Base-by-base conservation (phyloP, 179 eudicot species). In the Beta corolliflora region DNA sequence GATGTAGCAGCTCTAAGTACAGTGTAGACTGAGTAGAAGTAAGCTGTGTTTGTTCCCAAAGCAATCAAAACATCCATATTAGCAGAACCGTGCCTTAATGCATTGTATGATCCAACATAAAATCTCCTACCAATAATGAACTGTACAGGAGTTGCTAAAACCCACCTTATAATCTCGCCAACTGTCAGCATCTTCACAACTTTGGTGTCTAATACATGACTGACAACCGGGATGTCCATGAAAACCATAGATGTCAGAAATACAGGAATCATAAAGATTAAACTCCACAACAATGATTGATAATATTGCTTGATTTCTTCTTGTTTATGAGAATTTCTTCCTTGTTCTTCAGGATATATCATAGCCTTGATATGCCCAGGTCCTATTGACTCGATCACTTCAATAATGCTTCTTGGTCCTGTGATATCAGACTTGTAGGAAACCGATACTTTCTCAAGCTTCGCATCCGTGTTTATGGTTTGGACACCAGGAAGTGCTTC, bases 51-150 rank as follows among this genome's bases (percentile, higher is more conserved):
- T 67, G 99, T 97, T 82, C 99, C 99, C 81, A 97, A 75, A 15
- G 94, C 92, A 64, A 97, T 94, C 84, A 94, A 83, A 79, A 97
- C 99, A 85, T 97, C 99, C 98, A 97, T 97, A 85, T 93, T 97
- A 63, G 99, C 95, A 15, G 98, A 94, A 66, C 95, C 97, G 75
- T 85, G 94, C 61, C 88, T 85, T 66, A 93, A 81, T 44, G 99
- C 88, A 75, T 90, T 94, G 85, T 94, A 94, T 23, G 98, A 85
- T 31, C 99, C 99, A 19, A 83, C 75, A 78, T 97, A 94, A 82
- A 97, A 97, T 74, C 93, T 80, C 72, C 91, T 73, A 25, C 99
- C 98, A 13, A 94, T 92, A 23, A 94, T 86, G 84, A 97, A 94
- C 84, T 97, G 99, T 5, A 97, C 97, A 16, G 99, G 98, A 21